A percentile compares a stretch with the other conserved stretches of the same genome.
phyloP scores from a whole-genome alignment of 129 eudicot species.

The Chrysanthemum seticuspe region DNA sequence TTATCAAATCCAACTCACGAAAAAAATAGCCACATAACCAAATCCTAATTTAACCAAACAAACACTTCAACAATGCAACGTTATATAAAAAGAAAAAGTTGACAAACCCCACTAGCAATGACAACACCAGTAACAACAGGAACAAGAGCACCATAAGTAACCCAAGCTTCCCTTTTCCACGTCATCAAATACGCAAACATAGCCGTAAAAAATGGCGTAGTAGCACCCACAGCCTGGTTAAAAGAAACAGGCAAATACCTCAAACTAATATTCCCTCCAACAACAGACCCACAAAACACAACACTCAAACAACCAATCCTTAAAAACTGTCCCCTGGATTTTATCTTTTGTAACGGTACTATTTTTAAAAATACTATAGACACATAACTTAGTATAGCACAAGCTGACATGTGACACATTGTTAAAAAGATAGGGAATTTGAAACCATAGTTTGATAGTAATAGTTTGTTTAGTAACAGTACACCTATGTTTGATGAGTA shows the following conservation, averaged over 20 bases:
- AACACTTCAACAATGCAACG: not conserved
- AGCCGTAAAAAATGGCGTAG: conserved; percentile 95
- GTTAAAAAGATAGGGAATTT: conserved; percentile 86
- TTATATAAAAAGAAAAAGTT: not conserved
- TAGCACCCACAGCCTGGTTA: conserved; percentile 97
- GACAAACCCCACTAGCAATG: conserved; percentile 93
- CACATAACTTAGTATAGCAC: conserved; percentile 82
- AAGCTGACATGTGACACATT: conserved; percentile 96
- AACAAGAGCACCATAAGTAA: conserved; percentile 78
- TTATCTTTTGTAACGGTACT: conserved; percentile 73
- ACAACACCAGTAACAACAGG: conserved; percentile 96
- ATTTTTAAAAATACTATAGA: conserved; percentile 71
- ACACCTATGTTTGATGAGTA: conserved; percentile 92
- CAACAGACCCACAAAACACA: conserved; percentile 92
- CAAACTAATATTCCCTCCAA: conserved; percentile 84
- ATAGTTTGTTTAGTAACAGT: conserved; percentile 74
- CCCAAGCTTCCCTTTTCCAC: conserved; percentile 78
- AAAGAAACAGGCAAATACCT: conserved; percentile 84
- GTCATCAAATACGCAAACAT: conserved; percentile 92
- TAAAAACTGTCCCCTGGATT: conserved; percentile 74
- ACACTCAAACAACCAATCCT: conserved; percentile 77
- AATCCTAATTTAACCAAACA: not conserved
- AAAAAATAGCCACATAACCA: no score
- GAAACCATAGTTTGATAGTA: conserved; percentile 83
- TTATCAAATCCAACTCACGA: no score